phyloP scores from a whole-genome alignment of 208 protist genomes.

The Wallacemonas sp. region DNA sequence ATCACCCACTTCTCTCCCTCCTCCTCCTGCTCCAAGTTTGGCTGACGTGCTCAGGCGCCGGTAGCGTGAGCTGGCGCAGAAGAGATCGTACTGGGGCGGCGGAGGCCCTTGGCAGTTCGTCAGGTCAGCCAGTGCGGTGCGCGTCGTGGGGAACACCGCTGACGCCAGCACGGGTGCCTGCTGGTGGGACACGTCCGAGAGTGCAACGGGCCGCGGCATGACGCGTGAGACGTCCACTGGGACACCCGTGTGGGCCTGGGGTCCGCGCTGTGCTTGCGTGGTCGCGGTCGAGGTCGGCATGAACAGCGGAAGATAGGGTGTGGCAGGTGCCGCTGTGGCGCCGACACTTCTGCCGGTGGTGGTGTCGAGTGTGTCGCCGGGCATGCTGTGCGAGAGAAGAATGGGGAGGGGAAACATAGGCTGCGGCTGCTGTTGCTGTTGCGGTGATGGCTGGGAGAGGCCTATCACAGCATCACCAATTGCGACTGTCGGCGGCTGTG shows the following conservation, averaged over 20 bases:
- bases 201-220: too few species aligned
- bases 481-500: background rate
- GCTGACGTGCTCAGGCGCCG: background rate
- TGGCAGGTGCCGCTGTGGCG: slow-evolving; percentile 1
- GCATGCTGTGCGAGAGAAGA: slow-evolving; percentile 26
- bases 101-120: background rate
- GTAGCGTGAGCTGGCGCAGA: slow-evolving; percentile 11
- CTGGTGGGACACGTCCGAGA: too few species aligned
- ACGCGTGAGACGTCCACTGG: too few species aligned
- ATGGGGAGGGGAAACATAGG: slow-evolving; percentile 32
- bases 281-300: background rate
- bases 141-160: background rate
- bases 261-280: too few species aligned
- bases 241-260: too few species aligned
- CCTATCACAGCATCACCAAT: too few species aligned
- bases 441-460: too few species aligned
- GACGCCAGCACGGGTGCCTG: too few species aligned
- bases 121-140: background rate
- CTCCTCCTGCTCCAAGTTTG: too few species aligned
- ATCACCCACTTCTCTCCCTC: too few species aligned
- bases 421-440: too few species aligned
- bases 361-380: too few species aligned
- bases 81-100: slow-evolving; percentile 11
- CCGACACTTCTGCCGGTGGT: slow-evolving; percentile 16
- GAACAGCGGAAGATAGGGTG: slow-evolving; percentile 15